Percentiles rank a stretch among this genome's conserved stretches.
phyloP scores from a whole-genome alignment of 2,329 filamentous ascomycete genomes.

The Fusarium brachygibbosum region DNA sequence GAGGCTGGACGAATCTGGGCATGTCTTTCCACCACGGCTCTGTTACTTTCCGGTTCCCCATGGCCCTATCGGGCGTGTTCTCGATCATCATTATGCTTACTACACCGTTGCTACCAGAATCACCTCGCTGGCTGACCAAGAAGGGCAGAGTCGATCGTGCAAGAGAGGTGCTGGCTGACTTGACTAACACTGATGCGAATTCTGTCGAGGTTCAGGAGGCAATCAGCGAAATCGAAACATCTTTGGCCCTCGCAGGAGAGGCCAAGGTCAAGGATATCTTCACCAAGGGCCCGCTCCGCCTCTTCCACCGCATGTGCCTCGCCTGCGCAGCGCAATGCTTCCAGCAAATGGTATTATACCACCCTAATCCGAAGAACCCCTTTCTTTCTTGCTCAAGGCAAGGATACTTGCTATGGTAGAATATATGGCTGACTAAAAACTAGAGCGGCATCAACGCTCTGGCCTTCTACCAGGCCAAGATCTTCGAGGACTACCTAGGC shows the following conservation, averaged over 20 bases:
- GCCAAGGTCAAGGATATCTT: constrained; percentile 11
- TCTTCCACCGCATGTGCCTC: constrained; percentile 6
- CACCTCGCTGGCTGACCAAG: constrained; percentile 9
- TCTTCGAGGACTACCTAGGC: constrained; percentile 5
- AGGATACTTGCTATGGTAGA: no score
- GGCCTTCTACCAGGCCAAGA: constrained; percentile 15
- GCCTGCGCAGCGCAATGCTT: constrained; percentile 10
- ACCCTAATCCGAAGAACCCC: no score
- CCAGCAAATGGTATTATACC: constrained; percentile 16
- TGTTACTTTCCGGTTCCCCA: constrained; percentile 1
- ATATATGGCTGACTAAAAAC: no score
- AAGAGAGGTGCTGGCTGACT: not conserved
- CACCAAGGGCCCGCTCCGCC: constrained; percentile 1
- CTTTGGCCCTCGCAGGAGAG: constrained; percentile 5
- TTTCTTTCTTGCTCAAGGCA: no score
- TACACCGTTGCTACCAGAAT: constrained; percentile 1
- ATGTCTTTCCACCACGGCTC: constrained; percentile 15
- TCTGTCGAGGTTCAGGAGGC: not conserved
- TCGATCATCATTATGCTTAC: constrained; percentile 5
- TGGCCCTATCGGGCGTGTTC: not conserved
- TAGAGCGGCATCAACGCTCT: constrained; percentile 7
- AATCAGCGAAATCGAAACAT: not conserved
- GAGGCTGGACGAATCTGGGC: constrained; percentile 4
- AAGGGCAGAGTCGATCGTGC: not conserved
- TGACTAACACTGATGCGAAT: not conserved